phyloP scores from a whole-genome alignment of 148 eudicot genomes.

The Pouteria glomerata region DNA sequence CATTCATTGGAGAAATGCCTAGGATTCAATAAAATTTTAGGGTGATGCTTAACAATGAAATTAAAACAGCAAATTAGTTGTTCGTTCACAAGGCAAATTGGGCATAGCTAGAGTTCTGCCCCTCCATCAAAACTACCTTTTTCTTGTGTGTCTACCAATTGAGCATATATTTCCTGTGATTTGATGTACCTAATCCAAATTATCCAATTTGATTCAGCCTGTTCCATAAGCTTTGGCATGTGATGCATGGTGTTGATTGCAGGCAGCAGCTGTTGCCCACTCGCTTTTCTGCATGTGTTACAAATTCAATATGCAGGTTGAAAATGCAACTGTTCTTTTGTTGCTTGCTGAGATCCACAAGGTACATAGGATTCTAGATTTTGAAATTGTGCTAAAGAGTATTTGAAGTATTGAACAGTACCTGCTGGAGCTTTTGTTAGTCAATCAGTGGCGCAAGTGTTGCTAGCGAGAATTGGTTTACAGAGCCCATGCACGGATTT shows the following conservation, averaged over 20 bases:
- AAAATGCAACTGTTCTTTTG: constrained; percentile 78
- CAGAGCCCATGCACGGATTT: not conserved
- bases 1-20: not conserved
- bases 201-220: not conserved
- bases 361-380: constrained; percentile 36
- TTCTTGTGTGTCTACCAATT: too few species aligned
- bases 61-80: not conserved
- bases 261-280: constrained; percentile 89
- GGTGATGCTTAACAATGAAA: not conserved
- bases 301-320: constrained; percentile 84
- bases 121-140: too few species aligned
- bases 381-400: not conserved
- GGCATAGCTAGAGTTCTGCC: not conserved
- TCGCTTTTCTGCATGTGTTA: constrained; percentile 86
- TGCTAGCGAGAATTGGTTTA: not conserved
- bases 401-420: too few species aligned
- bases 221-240: not conserved
- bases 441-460: not conserved
- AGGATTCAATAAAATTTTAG: not conserved
- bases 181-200: not conserved
- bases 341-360: constrained; percentile 95
- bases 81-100: not conserved
- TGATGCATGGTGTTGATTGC: constrained; percentile 28
- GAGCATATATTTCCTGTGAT: too few species aligned
- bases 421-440: not conserved